These are phyloP conservation scores for Leccinum incarnatum DNA, from an alignment of 768 basidiomycete species.

Conservation along the genomic window DNA sequence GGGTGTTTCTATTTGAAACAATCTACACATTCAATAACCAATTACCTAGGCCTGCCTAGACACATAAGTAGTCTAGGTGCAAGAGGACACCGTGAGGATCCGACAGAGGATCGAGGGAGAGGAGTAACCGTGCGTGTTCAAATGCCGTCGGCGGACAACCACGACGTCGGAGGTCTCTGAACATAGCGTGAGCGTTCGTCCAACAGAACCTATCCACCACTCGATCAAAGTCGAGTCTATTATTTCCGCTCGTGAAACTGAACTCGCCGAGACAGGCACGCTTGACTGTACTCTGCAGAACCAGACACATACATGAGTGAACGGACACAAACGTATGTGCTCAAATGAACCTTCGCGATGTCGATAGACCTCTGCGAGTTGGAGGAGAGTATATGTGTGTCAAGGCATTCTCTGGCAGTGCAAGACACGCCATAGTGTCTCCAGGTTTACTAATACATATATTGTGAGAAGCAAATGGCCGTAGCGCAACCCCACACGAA, in stretches of 20 bases:
- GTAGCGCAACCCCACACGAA: too few species aligned
- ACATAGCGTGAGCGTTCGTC: background rate
- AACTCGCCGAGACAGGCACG: conserved; percentile 85
- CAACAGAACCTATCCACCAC: conserved; percentile 62
- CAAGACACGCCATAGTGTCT: too few species aligned
- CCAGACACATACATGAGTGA: too few species aligned
- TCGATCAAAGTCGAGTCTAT: conserved; percentile 83
- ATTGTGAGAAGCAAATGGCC: too few species aligned
- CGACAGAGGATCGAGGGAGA: conserved; percentile 78
- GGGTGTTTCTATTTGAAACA: conserved; percentile 13
- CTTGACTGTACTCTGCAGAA: conserved; percentile 28
- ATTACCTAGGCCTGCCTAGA: conserved; percentile 73
- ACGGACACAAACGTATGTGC: too few species aligned
- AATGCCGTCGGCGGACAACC: conserved; percentile 89
- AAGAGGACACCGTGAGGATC: conserved; percentile 87
- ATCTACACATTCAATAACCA: conserved; percentile 75
- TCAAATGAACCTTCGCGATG: too few species aligned
- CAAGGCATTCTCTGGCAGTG: too few species aligned
- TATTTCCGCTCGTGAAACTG: conserved; percentile 76
- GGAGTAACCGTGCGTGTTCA: conserved; percentile 85
- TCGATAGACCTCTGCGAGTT: too few species aligned
- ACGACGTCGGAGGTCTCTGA: conserved; percentile 79
- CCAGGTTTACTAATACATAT: too few species aligned
- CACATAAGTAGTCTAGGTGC: conserved; percentile 80
- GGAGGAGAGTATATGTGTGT: too few species aligned